These are phyloP conservation scores for Solanum lignicaule DNA, from an alignment of 257 asterid species.

Conservation along the genomic window DNA sequence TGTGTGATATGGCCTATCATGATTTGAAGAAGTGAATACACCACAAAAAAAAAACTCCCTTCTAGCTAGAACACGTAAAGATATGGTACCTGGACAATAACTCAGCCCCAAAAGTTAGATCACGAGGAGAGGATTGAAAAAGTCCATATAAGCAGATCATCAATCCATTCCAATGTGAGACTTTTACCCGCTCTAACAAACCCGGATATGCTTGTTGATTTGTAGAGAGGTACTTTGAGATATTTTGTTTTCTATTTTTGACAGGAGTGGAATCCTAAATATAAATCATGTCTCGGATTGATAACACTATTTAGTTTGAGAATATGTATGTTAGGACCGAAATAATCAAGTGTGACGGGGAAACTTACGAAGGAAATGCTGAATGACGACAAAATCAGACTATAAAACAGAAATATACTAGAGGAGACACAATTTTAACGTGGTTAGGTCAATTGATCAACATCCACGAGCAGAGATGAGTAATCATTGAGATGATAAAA, in stretches of 20 bases:
- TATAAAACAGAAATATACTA: too few relatives aligned
- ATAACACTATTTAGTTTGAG: background rate
- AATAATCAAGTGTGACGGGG: background rate
- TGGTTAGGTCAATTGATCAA: background rate
- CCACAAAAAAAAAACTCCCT: background rate
- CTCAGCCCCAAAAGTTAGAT: too few relatives aligned
- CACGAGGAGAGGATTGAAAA: too few relatives aligned
- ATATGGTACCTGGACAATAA: too few relatives aligned
- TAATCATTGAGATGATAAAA: background rate
- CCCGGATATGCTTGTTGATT: background rate
- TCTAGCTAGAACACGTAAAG: background rate
- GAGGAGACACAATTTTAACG: background rate
- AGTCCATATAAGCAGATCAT: too few relatives aligned
- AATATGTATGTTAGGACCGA: background rate
- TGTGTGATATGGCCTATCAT: background rate
- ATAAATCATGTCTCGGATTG: background rate
- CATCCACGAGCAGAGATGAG: background rate
- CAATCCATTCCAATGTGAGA: too few relatives aligned
- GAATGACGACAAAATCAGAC: background rate
- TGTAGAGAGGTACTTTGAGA: background rate
- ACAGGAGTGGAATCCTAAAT: background rate
- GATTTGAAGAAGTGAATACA: background rate
- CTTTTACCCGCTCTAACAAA: too few relatives aligned
- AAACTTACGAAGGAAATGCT: background rate
- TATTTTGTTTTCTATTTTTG: background rate